phyloP scores from a whole-genome alignment of 164 flowering plant species.

The Buxus sempervirens region DNA sequence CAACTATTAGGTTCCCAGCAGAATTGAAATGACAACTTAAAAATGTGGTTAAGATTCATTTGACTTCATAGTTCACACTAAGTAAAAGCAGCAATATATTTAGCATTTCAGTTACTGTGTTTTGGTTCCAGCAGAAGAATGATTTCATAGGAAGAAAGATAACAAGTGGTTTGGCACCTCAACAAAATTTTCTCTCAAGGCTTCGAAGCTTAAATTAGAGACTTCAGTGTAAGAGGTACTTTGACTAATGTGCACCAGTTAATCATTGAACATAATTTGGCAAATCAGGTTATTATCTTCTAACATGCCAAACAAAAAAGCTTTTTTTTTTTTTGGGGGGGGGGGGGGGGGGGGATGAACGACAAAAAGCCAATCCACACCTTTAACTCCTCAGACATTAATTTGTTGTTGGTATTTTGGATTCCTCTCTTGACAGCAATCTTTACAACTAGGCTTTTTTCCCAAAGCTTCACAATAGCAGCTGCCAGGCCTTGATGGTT shows the following conservation, averaged over 20 bases:
- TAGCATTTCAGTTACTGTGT: neutral
- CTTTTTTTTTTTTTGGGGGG: too few species aligned
- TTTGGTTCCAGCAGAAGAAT: neutral
- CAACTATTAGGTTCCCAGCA: neutral
- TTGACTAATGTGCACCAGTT: neutral
- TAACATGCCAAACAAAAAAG: neutral
- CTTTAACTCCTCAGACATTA: slow-evolving; percentile 96
- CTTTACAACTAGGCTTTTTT: slow-evolving; percentile 83
- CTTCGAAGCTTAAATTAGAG: neutral
- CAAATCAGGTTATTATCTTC: slow-evolving; percentile 4
- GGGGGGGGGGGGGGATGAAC: too few species aligned
- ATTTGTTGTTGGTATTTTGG: slow-evolving; percentile 92
- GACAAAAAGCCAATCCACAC: slow-evolving; percentile 22
- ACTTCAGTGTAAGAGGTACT: neutral
- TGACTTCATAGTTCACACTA: neutral
- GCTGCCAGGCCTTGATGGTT: slow-evolving; percentile 92
- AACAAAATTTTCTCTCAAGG: neutral
- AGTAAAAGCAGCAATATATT: neutral
- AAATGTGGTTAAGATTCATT: too few species aligned
- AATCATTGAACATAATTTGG: neutral
- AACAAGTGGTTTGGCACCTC: neutral
- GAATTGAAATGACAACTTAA: neutral
- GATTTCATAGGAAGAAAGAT: neutral
- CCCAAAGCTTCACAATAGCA: slow-evolving; percentile 92
- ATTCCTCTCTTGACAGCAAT: slow-evolving; percentile 97